Percentiles rank a stretch among this genome's conserved stretches.
phyloP scores from a whole-genome alignment of 805 yeast genomes.

The Diddensiella caesifluorescens region DNA sequence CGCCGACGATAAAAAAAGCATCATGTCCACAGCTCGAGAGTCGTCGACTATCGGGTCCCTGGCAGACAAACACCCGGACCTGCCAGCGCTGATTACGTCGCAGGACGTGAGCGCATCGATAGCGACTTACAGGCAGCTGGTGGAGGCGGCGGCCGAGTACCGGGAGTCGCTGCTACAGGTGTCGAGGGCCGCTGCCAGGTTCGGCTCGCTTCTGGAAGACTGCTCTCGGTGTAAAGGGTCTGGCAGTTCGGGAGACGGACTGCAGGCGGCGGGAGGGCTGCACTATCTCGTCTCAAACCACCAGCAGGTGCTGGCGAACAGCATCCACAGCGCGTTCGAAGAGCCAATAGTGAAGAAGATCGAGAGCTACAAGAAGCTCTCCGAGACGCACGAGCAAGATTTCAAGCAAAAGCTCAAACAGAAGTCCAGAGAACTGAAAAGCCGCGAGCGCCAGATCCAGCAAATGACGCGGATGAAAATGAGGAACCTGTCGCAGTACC shows the following conservation, averaged over 20 bases:
- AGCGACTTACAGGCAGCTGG: slow-evolving; percentile 43
- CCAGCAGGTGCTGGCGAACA: slow-evolving; percentile 59
- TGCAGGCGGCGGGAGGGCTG: slow-evolving; percentile 68
- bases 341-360: slow-evolving; percentile 46
- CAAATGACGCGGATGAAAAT: slow-evolving; percentile 54
- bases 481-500: slow-evolving; percentile 63
- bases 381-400: slow-evolving; percentile 43
- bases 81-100: slow-evolving; percentile 55
- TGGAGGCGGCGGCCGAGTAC: slow-evolving; percentile 44
- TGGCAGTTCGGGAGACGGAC: slow-evolving; percentile 54
- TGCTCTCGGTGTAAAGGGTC: slow-evolving; percentile 60
- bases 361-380: slow-evolving; percentile 40
- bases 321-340: slow-evolving; percentile 51
- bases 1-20: too few species aligned
- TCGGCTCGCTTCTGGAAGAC: slow-evolving; percentile 65
- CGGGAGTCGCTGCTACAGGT: slow-evolving; percentile 42
- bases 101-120: slow-evolving; percentile 52
- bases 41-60: slow-evolving; percentile 21
- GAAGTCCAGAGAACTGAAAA: slow-evolving; percentile 48
- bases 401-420: slow-evolving; percentile 51
- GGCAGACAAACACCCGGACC: slow-evolving; percentile 37
- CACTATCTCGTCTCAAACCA: slow-evolving; percentile 74
- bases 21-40: too few species aligned
- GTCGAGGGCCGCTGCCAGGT: slow-evolving; percentile 59
- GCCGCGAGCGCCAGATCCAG: slow-evolving; percentile 56